phyloP scores from a whole-genome alignment of 2,329 filamentous ascomycete species.

The Hymenoscyphus occultus region DNA sequence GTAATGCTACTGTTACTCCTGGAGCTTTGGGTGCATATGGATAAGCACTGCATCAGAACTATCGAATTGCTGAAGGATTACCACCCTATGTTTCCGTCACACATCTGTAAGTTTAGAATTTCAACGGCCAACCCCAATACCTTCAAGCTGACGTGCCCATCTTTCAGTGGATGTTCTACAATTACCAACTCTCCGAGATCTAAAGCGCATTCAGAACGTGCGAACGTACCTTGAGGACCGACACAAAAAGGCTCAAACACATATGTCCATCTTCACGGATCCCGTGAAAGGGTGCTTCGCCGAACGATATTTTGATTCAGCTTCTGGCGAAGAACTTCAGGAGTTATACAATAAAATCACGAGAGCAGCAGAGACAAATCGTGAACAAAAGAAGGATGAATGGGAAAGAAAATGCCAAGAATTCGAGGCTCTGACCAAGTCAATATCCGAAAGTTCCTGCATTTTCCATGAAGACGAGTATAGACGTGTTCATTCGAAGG shows the following conservation, averaged over 20 bases:
- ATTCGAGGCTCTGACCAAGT: slow-evolving; percentile 39
- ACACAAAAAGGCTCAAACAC: slow-evolving; percentile 16
- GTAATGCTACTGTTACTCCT: slow-evolving; percentile 52
- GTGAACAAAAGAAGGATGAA: slow-evolving; percentile 41
- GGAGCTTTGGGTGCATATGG: slow-evolving; percentile 57
- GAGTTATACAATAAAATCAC: slow-evolving; percentile 33
- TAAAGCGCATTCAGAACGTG: slow-evolving; percentile 49
- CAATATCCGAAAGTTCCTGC: slow-evolving; percentile 33
- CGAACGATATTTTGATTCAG: slow-evolving; percentile 27
- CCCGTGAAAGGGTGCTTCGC: slow-evolving; percentile 39
- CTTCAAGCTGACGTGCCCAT: neutral
- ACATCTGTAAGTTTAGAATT: slow-evolving; percentile 32
- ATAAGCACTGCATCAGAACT: slow-evolving; percentile 41
- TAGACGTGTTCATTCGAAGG: neutral
- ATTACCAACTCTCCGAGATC: slow-evolving; percentile 44
- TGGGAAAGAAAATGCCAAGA: slow-evolving; percentile 36
- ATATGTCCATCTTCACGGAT: slow-evolving; percentile 47
- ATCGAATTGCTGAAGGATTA: slow-evolving; percentile 50
- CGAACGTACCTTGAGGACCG: slow-evolving; percentile 49
- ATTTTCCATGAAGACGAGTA: slow-evolving; percentile 21
- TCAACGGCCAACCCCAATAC: neutral
- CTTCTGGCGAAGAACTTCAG: slow-evolving; percentile 34
- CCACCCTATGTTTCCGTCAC: slow-evolving; percentile 48
- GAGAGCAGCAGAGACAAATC: slow-evolving; percentile 29
- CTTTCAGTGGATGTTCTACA: slow-evolving; percentile 51